Evolutionary conservation across 257 asterid genomes (phyloP).

Genomic region (Nemophila menziesii): DNA sequence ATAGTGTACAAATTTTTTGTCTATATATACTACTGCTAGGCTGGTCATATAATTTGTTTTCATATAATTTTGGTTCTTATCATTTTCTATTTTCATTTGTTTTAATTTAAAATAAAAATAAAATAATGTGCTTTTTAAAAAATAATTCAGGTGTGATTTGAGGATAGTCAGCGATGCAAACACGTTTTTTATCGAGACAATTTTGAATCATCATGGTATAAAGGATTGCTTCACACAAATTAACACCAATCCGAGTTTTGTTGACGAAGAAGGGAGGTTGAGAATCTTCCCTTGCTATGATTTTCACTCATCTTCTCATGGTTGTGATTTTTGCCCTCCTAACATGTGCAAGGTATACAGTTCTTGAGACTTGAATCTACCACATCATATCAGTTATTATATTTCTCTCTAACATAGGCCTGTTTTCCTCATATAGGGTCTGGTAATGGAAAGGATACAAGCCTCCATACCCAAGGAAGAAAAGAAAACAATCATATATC

Average conservation of each 20-base stretch:
- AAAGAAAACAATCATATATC: constrained; percentile 42
- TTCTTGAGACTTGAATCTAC: too few relatives aligned
- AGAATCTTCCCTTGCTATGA: constrained; percentile 64
- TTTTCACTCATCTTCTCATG: constrained; percentile 34
- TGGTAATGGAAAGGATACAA: constrained; percentile 55
- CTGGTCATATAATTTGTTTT: background rate
- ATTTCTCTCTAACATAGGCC: background rate
- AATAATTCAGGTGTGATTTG: constrained; percentile 61
- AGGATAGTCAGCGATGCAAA: constrained; percentile 88
- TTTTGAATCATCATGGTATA: constrained; percentile 55
- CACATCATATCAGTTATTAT: background rate
- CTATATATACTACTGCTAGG: too few relatives aligned
- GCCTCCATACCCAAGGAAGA: constrained; percentile 40
- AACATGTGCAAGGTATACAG: constrained; percentile 43
- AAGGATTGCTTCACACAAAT: constrained; percentile 51
- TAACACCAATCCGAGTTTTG: constrained; percentile 51
- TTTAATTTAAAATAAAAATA: too few relatives aligned
- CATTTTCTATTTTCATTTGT: background rate
- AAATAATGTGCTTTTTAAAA: too few relatives aligned
- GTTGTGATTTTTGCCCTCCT: constrained; percentile 36
- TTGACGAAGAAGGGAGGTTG: constrained; percentile 54
- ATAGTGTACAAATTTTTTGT: too few relatives aligned
- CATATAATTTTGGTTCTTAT: background rate
- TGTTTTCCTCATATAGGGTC: constrained; percentile 25
- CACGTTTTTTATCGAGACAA: constrained; percentile 57